Evolutionary conservation across 805 yeast species (phyloP).

Genomic region (Schizosaccharomyces lindneri): DNA sequence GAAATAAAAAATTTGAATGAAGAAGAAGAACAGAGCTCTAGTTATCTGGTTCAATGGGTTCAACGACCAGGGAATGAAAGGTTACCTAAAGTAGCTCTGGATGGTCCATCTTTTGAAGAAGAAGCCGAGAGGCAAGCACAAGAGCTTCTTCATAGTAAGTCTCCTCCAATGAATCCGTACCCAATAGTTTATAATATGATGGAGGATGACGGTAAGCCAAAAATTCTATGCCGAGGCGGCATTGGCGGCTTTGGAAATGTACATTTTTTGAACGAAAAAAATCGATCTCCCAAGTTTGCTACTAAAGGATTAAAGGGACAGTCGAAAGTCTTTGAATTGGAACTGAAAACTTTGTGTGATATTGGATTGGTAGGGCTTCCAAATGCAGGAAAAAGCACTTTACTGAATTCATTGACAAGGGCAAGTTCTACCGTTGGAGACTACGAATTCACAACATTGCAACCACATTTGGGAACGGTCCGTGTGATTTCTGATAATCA

Average conservation of each 20-base stretch:
- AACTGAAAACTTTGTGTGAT: constrained; percentile 73
- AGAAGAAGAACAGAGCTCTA: constrained; percentile 21
- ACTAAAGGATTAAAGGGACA: constrained; percentile 54
- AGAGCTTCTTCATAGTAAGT: background rate
- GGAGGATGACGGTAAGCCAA: constrained; percentile 25
- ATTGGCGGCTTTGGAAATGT: constrained; percentile 88
- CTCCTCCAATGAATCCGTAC: background rate
- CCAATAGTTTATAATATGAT: background rate
- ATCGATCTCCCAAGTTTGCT: constrained; percentile 76
- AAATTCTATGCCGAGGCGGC: constrained; percentile 59
- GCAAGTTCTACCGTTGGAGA: constrained; percentile 85
- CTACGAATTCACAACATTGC: constrained; percentile 89
- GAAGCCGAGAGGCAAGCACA: background rate
- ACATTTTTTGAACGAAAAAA: constrained; percentile 66
- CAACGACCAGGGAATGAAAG: background rate
- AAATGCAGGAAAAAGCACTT: constrained; percentile 86
- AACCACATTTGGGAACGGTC: constrained; percentile 80
- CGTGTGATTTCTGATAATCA: constrained; percentile 29
- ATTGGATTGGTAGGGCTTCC: constrained; percentile 87
- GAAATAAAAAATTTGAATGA: constrained; percentile 7
- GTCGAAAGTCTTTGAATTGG: constrained; percentile 46
- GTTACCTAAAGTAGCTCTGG: background rate
- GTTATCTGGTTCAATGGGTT: background rate
- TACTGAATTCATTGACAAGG: constrained; percentile 60
- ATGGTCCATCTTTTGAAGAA: background rate